Percentiles rank a stretch among this genome's conserved stretches.
These are phyloP conservation scores for Cutaneotrichosporon spelunceum DNA, from an alignment of 1,284 basidiomycete genomes.

Conservation along the genomic window DNA sequence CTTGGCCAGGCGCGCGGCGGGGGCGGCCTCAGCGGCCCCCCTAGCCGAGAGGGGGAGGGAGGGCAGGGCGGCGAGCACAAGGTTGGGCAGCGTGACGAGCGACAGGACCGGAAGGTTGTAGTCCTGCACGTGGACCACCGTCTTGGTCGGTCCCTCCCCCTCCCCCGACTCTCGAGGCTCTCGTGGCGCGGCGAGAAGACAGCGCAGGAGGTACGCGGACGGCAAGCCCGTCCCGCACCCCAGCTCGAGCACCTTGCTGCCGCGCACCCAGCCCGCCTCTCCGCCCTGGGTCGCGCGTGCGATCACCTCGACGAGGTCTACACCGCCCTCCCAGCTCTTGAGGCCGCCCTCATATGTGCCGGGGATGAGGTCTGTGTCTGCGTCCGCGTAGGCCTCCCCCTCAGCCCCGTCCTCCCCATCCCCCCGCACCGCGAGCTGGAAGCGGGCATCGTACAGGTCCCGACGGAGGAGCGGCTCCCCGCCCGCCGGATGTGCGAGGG, in stretches of 20 bases:
- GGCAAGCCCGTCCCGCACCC: conserved; percentile 93
- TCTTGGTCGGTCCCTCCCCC: too few species aligned
- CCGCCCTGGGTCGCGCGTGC: conserved; percentile 11
- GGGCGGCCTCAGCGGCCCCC: conserved; percentile 33
- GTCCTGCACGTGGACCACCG: conserved; percentile 81
- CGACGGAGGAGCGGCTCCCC: conserved; percentile 57
- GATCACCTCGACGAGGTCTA: conserved; percentile 67
- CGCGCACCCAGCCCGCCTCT: conserved; percentile 43
- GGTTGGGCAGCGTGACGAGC: conserved; percentile 80
- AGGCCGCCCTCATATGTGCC: conserved; percentile 93
- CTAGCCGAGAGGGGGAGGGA: conserved; percentile 28
- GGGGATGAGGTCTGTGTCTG: conserved; percentile 84
- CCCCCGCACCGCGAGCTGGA: conserved; percentile 65
- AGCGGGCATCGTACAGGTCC: conserved; percentile 90
- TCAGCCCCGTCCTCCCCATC: conserved; percentile 14
- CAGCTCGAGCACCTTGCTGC: conserved; percentile 66
- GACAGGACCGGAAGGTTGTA: conserved; percentile 82
- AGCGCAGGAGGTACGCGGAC: conserved; percentile 66
- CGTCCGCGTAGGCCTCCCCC: conserved; percentile 61
- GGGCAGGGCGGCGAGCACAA: conserved; percentile 62
- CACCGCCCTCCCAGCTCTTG: conserved; percentile 95
- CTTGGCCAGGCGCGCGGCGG: conserved; percentile 7
- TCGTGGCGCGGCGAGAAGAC: conserved; percentile 55
- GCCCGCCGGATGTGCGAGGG: conserved; percentile 29
- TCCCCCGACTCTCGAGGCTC: too few species aligned